These are phyloP conservation scores for Yamadazyma pseudoaaseri DNA, from an alignment of 1,139 yeast genomes.

Conservation along the genomic window DNA sequence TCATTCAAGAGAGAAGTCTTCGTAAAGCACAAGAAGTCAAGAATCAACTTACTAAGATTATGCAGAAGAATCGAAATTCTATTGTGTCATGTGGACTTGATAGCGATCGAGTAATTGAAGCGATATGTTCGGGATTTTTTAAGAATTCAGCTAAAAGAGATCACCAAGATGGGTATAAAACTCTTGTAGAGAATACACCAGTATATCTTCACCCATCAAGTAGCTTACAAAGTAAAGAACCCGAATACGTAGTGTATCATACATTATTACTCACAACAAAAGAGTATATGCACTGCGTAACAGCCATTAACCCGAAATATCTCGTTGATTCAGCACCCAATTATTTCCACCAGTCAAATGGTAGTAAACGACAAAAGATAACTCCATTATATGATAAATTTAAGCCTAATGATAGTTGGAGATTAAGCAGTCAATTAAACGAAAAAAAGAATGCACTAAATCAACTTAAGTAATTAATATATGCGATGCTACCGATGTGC, in stretches of 20 bases:
- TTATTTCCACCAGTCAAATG: conserved; percentile 67
- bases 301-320: conserved; percentile 84
- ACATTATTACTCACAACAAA: conserved; percentile 76
- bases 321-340: conserved; percentile 82
- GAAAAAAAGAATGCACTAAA: conserved; percentile 33
- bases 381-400: conserved; percentile 63
- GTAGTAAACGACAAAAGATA: conserved; percentile 41
- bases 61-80: conserved; percentile 52
- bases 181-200: conserved; percentile 72
- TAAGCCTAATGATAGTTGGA: conserved; percentile 49
- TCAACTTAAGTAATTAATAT: not conserved
- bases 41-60: conserved; percentile 62
- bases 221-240: conserved; percentile 66
- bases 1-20: conserved; percentile 77
- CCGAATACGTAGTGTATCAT: conserved; percentile 83
- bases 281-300: conserved; percentile 90
- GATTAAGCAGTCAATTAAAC: conserved; percentile 38
- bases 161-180: conserved; percentile 62
- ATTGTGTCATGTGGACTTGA: conserved; percentile 62
- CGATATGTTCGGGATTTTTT: conserved; percentile 86
- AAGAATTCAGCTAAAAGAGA: conserved; percentile 80
- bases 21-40: conserved; percentile 77
- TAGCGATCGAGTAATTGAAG: conserved; percentile 62
- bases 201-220: conserved; percentile 91
- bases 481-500: not conserved